Evolutionary conservation across 177 flowering plant genomes (phyloP).

Genomic region (Vitis hybrid): DNA sequence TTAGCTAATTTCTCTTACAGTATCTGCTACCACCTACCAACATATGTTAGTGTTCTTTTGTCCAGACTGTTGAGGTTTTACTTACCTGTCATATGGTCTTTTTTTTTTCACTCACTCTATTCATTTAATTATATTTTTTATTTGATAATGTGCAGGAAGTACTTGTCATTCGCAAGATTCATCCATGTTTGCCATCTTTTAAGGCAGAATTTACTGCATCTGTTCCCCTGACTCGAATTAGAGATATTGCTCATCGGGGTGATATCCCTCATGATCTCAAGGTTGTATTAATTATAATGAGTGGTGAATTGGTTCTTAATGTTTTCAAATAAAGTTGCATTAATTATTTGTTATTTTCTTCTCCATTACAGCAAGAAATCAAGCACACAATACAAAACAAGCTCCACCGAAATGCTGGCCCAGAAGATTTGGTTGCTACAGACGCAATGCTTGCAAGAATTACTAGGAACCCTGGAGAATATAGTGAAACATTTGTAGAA

Average conservation of each 20-base stretch:
- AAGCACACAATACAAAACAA: slow-evolving; percentile 99
- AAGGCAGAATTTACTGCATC: slow-evolving; percentile 98
- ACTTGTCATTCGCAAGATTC: slow-evolving; percentile 84
- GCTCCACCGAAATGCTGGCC: slow-evolving; percentile 97
- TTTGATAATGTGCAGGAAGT: slow-evolving; percentile 54
- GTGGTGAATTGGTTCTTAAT: slow-evolving; percentile 1
- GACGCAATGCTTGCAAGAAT: slow-evolving; percentile 92
- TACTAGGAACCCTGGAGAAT: slow-evolving; percentile 83
- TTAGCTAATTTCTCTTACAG: no score
- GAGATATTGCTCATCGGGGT: slow-evolving; percentile 90
- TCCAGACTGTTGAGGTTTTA: no score
- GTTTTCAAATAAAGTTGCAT: slow-evolving; percentile 4
- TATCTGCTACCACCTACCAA: no score
- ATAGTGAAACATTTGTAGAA: slow-evolving; percentile 79
- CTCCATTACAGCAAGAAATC: slow-evolving; percentile 84
- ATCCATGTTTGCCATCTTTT: slow-evolving; percentile 92
- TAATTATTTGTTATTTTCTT: slow-evolving; percentile 10
- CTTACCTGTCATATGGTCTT: neutral
- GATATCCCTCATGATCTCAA: slow-evolving; percentile 98
- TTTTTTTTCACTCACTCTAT: neutral
- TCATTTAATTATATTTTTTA: neutral
- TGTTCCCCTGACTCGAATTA: slow-evolving; percentile 90
- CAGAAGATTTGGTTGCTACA: slow-evolving; percentile 95
- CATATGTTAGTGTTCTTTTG: no score
- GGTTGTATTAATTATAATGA: slow-evolving; percentile 35